A percentile compares a stretch with the other conserved stretches of the same genome.
Conservation (phyloP, 148 eudicot genomes). For the Nepenthes mirabilis region DNA sequence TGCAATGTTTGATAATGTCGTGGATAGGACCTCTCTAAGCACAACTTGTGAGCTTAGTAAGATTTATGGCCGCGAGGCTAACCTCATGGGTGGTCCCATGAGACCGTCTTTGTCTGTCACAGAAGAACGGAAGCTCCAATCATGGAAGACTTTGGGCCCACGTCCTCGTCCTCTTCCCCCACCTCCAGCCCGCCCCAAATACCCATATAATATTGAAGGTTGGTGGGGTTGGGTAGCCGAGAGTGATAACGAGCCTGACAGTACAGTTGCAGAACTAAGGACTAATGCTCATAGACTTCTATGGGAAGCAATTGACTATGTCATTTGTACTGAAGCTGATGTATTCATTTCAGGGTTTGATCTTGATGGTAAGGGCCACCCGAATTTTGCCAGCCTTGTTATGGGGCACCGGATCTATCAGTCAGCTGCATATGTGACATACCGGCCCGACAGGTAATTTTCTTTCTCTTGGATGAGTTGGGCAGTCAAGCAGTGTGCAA, state of each 20-base stretch:
- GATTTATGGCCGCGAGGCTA: constrained; percentile 66
- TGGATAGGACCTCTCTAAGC: constrained; percentile 72
- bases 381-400: constrained; percentile 80
- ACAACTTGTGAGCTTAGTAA: constrained; percentile 43
- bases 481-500: not conserved
- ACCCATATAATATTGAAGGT: constrained; percentile 74
- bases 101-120: constrained; percentile 17
- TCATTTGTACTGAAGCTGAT: constrained; percentile 64
- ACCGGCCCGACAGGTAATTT: constrained; percentile 65
- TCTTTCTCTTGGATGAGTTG: not conserved
- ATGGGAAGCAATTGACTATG: constrained; percentile 89
- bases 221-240: constrained; percentile 99
- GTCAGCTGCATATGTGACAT: constrained; percentile 56
- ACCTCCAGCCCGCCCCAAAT: constrained; percentile 59
- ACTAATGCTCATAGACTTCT: constrained; percentile 81
- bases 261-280: constrained; percentile 76
- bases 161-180: constrained; percentile 92
- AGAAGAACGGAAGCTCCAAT: constrained; percentile 14
- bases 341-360: constrained; percentile 83
- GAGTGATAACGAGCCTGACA: constrained; percentile 85
- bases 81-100: constrained; percentile 33
- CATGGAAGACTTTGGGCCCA: constrained; percentile 63
- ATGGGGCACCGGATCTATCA: constrained; percentile 79
- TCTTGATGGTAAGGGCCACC: constrained; percentile 74
- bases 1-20: constrained; percentile 79